A percentile compares a stretch with the other conserved stretches of the same genome.
phyloP scores from a whole-genome alignment of 1,284 basidiomycete species.

The Sutorius eximius region DNA sequence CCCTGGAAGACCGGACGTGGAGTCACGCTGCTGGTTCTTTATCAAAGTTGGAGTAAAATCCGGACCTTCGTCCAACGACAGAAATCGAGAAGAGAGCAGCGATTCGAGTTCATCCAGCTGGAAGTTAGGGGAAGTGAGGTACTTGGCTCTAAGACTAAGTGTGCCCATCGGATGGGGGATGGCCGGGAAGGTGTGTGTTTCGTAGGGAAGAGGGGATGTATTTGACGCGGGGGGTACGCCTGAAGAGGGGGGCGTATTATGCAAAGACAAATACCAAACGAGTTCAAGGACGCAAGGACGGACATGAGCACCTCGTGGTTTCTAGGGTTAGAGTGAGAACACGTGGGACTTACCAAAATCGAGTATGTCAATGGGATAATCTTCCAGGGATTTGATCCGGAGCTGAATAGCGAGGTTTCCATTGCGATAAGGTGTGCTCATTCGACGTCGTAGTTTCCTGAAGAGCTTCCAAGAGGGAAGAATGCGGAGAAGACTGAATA shows the following conservation, averaged over 20 bases:
- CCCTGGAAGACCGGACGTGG: constrained; percentile 46
- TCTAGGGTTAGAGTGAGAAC: constrained; percentile 22
- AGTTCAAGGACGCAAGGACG: constrained; percentile 17
- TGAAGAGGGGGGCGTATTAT: constrained; percentile 21
- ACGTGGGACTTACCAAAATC: constrained; percentile 39
- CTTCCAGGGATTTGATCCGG: constrained; percentile 43
- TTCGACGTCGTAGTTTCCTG: constrained; percentile 55
- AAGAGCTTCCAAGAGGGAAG: constrained; percentile 73
- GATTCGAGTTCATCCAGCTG: constrained; percentile 73
- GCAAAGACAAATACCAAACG: constrained; percentile 1
- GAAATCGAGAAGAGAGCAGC: constrained; percentile 68
- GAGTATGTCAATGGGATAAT: constrained; percentile 36
- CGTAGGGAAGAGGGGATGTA: constrained; percentile 45
- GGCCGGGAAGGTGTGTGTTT: constrained; percentile 56
- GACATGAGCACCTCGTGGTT: constrained; percentile 34
- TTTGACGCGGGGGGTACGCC: constrained; percentile 44
- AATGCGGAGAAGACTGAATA: constrained; percentile 68
- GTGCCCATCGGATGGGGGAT: constrained; percentile 69
- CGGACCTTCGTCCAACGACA: constrained; percentile 56
- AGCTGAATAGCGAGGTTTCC: constrained; percentile 55
- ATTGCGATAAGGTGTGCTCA: constrained; percentile 39
- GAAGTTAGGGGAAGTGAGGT: constrained; percentile 66
- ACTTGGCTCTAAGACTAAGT: constrained; percentile 58
- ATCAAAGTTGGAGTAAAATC: constrained; percentile 64
- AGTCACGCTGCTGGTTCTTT: constrained; percentile 54